A percentile compares a stretch with the other conserved stretches of the same genome.
Evolutionary conservation across 2,329 filamentous ascomycete genomes (phyloP).

Genomic region (Arthrobotrys musiformis): DNA sequence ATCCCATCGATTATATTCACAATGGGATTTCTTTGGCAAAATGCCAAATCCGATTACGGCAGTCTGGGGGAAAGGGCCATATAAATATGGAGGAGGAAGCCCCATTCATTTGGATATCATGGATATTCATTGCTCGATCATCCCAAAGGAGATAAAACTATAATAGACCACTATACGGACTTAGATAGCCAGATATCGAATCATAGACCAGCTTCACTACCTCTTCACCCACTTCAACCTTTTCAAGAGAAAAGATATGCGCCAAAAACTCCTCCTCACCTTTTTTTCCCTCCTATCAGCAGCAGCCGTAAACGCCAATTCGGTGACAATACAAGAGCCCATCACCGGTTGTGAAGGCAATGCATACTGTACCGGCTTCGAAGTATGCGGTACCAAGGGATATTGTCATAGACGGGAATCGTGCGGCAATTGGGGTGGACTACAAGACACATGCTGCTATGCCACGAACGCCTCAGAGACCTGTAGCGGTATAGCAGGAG

Average conservation of each 20-base stretch:
- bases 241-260: neutral
- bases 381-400: neutral
- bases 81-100: no score
- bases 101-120: no score
- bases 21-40: no score
- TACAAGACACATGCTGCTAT: constrained; percentile 15
- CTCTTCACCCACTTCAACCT: no score
- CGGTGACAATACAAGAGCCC: neutral
- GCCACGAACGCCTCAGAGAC: neutral
- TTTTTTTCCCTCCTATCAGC: neutral
- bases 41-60: no score
- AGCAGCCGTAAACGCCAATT: neutral
- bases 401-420: constrained; percentile 17
- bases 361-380: constrained; percentile 3
- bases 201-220: no score
- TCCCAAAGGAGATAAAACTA: no score
- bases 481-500: neutral
- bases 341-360: constrained; percentile 4
- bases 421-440: constrained; percentile 14
- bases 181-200: no score
- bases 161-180: no score
- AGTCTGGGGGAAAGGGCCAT: no score
- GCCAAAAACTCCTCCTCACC: neutral
- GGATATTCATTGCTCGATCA: no score
- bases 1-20: no score